phyloP scores from a whole-genome alignment of 2,329 filamentous ascomycete species.

The Neofusicoccum parvum region DNA sequence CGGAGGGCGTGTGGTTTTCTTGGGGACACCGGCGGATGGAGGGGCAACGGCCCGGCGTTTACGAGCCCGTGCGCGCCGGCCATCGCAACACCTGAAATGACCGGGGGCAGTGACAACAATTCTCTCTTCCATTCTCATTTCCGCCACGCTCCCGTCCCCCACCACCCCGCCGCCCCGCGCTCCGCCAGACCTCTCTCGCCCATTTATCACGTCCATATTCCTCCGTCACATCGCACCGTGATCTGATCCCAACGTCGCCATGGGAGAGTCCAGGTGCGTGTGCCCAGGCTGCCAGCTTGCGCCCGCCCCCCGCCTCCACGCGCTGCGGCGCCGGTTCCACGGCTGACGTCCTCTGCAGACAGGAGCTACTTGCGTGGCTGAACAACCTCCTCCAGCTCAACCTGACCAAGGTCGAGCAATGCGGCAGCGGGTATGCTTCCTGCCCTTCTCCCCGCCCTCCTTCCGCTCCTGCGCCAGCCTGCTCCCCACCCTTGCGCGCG shows the following conservation, averaged over 20 bases:
- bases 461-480: constrained; percentile 18
- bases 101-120: constrained; percentile 18
- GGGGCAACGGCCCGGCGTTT: neutral
- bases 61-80: neutral
- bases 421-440: constrained; percentile 82
- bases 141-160: neutral
- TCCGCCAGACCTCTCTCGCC: neutral
- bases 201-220: neutral
- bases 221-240: neutral
- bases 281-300: constrained; percentile 1
- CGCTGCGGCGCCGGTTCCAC: constrained; percentile 25
- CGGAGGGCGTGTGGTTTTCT: neutral
- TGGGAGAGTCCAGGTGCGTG: constrained; percentile 66
- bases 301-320: constrained; percentile 24
- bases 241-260: constrained; percentile 30
- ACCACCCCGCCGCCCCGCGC: neutral
- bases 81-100: constrained; percentile 20
- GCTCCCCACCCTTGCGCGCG: neutral
- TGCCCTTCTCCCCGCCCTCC: constrained; percentile 26
- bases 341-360: constrained; percentile 57
- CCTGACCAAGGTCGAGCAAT: constrained; percentile 97
- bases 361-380: constrained; percentile 94
- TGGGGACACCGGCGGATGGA: neutral
- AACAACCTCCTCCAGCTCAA: constrained; percentile 98
- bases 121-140: neutral